These are phyloP conservation scores for Petunia axillaris DNA, from an alignment of 257 asterid species.

Conservation along the genomic window DNA sequence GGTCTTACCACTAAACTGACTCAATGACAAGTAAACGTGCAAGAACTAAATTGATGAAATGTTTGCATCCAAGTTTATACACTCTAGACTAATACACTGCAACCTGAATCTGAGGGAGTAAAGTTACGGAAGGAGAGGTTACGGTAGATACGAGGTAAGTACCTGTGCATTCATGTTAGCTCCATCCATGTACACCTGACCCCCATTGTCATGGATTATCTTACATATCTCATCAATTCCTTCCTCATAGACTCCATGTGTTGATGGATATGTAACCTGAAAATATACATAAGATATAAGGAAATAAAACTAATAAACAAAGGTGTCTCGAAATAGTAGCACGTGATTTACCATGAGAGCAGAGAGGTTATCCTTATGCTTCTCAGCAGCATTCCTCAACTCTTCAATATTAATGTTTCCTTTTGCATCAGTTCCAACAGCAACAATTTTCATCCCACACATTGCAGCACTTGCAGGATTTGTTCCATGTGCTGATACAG, in stretches of 20 bases:
- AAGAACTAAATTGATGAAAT: constrained; percentile 14
- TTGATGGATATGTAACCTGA: constrained; percentile 98
- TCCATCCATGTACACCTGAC: constrained; percentile 99
- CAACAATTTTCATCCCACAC: constrained; percentile 99
- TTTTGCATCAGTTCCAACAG: constrained; percentile 96
- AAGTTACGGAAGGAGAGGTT: constrained; percentile 16
- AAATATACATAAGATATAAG: constrained; percentile 19
- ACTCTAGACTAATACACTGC: constrained; percentile 2
- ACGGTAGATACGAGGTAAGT: constrained; percentile 18
- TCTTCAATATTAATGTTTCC: constrained; percentile 96
- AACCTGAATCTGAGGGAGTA: neutral
- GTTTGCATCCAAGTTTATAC: constrained; percentile 1
- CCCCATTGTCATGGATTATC: constrained; percentile 95
- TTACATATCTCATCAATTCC: constrained; percentile 96
- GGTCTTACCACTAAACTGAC: neutral
- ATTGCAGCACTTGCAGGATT: constrained; percentile 99
- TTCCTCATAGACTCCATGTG: constrained; percentile 99
- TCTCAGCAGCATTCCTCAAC: constrained; percentile 84
- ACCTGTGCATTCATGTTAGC: constrained; percentile 99
- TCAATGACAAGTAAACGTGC: neutral
- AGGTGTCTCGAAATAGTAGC: constrained; percentile 7
- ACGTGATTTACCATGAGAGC: constrained; percentile 79
- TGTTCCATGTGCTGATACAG: constrained; percentile 98
- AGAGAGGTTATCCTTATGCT: constrained; percentile 73
- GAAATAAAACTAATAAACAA: constrained; percentile 15